Evolutionary conservation across 179 eudicot species (phyloP).

Genomic region (Gypsophila paniculata): DNA sequence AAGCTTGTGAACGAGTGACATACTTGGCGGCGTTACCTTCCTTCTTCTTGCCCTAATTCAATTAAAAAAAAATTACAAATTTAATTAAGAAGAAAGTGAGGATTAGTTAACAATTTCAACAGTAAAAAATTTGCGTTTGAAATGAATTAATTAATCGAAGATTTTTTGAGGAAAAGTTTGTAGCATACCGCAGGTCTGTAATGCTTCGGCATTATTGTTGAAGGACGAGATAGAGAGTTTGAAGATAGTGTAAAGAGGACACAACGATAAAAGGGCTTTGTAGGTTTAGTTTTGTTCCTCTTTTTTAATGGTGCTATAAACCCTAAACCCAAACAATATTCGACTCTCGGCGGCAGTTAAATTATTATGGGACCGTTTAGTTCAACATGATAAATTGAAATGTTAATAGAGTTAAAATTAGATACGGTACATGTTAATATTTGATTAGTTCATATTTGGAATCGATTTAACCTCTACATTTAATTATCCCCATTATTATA

Average conservation of each 20-base stretch:
- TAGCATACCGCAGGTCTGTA: conserved; percentile 76
- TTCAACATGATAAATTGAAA: no score
- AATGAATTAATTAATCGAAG: neutral
- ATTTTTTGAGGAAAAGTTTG: conserved; percentile 19
- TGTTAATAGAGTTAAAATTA: no score
- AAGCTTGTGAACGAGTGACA: conserved; percentile 72
- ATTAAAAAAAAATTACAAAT: neutral
- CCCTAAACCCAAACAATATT: neutral
- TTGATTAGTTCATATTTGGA: no score
- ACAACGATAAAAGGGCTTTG: neutral
- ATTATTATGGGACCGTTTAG: no score
- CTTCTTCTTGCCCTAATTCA: conserved; percentile 73
- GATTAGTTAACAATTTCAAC: no score
- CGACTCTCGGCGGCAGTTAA: no score
- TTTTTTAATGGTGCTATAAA: neutral
- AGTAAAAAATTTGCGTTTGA: neutral
- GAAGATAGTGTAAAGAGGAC: neutral
- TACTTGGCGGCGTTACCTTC: conserved; percentile 89
- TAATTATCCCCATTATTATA: no score
- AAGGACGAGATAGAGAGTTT: neutral
- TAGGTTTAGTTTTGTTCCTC: neutral
- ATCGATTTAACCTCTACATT: no score
- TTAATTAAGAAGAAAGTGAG: neutral
- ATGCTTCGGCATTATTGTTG: conserved; percentile 80
- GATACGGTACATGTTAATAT: no score